Conservation (phyloP, 805 yeast species). For the Dipodascopsis tothii region DNA sequence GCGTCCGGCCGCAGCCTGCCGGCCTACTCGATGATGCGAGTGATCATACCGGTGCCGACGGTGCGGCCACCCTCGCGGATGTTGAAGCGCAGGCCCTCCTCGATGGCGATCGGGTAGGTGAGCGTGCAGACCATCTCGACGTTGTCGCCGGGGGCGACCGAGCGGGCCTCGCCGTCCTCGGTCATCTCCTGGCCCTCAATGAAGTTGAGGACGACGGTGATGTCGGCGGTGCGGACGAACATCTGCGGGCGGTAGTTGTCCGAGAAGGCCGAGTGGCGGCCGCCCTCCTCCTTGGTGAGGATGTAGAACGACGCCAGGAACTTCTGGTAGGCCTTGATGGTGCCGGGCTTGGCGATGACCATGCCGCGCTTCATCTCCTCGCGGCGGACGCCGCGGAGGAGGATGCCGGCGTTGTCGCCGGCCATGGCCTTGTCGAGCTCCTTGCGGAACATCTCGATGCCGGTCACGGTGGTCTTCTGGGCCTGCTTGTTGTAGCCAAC, state of each 20-base stretch:
- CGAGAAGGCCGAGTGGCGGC: conserved; percentile 96
- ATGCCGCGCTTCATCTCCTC: conserved; percentile 95
- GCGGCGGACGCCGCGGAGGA: conserved; percentile 96
- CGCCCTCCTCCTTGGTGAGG: conserved; percentile 96
- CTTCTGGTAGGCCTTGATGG: conserved; percentile 87
- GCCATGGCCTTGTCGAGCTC: conserved; percentile 96
- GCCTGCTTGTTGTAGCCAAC: conserved; percentile 86
- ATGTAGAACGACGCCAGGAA: conserved; percentile 89
- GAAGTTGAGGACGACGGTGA: conserved; percentile 82
- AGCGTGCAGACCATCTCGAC: conserved; percentile 90
- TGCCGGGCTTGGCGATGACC: conserved; percentile 89
- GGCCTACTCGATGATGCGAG: conserved; percentile 69
- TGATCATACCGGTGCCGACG: conserved; percentile 96
- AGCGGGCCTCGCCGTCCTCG: conserved; percentile 15
- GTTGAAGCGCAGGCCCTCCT: conserved; percentile 97
- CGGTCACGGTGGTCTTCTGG: conserved; percentile 89
- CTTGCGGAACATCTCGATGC: conserved; percentile 99
- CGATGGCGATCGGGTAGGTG: conserved; percentile 85
- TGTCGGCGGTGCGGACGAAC: conserved; percentile 93
- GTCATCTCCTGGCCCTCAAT: conserved; percentile 46
- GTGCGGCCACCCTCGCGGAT: conserved; percentile 99
- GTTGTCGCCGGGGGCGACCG: conserved; percentile 97
- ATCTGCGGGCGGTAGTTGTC: conserved; percentile 97
- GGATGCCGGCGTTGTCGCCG: conserved; percentile 97
- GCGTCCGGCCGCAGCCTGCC: background rate